Conservation (phyloP, 2,329 filamentous ascomycete genomes). For the Xylariales sp. region DNA sequence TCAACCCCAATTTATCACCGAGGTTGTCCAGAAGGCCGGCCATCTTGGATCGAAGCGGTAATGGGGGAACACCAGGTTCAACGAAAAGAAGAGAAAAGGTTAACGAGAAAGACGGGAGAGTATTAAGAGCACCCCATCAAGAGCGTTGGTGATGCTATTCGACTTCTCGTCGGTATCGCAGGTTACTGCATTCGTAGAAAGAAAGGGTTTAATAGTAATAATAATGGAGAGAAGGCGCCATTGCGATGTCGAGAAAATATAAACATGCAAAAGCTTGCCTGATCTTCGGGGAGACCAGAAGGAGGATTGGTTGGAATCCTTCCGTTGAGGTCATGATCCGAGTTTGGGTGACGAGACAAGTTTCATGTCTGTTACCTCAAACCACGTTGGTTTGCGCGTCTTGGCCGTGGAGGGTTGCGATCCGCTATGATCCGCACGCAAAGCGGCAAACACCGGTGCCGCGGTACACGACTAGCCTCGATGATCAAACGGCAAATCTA, state of each 20-base stretch:
- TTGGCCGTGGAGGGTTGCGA: constrained; percentile 25
- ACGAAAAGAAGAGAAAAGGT: constrained; percentile 42
- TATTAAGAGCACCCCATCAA: constrained; percentile 37
- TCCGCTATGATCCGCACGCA: constrained; percentile 32
- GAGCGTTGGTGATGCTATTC: background rate
- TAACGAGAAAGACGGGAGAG: constrained; percentile 24
- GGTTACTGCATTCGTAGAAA: constrained; percentile 1
- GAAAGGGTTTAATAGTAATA: background rate
- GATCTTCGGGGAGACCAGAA: constrained; percentile 22
- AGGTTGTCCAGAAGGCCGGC: constrained; percentile 46
- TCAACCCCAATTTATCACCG: constrained; percentile 41
- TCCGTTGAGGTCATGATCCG: constrained; percentile 41
- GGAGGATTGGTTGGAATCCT: constrained; percentile 20
- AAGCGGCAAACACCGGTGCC: constrained; percentile 27
- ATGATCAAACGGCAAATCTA: constrained; percentile 43
- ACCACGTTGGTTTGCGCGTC: constrained; percentile 35
- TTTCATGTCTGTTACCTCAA: constrained; percentile 47
- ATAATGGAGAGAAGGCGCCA: background rate
- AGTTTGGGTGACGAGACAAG: constrained; percentile 38
- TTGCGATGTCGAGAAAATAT: constrained; percentile 5
- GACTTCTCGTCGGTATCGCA: background rate
- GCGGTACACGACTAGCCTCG: constrained; percentile 34
- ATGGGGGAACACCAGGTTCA: constrained; percentile 48
- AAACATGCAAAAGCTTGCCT: constrained; percentile 14
- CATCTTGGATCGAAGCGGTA: constrained; percentile 43